Conservation (phyloP, 352 stramenopile genomes). For the Thalassiosira ordinaria region DNA sequence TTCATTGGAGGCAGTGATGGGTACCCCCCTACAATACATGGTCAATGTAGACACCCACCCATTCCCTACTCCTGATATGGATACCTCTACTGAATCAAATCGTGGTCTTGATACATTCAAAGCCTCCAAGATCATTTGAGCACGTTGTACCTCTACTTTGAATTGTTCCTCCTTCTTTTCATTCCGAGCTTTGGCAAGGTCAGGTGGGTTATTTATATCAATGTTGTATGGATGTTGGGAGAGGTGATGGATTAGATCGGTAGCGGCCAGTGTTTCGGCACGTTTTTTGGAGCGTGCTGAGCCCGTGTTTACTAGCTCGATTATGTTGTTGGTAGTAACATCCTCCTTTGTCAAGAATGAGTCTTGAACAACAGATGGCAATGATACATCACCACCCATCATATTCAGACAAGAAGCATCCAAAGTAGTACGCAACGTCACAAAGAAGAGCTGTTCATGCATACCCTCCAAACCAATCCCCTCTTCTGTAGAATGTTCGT, state of each 20-base stretch:
- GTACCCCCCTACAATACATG: slow-evolving; percentile 34
- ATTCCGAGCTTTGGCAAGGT: slow-evolving; percentile 9
- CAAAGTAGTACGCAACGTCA: slow-evolving; percentile 9
- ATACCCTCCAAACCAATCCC: too few relatives aligned
- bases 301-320: slow-evolving; percentile 10
- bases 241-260: slow-evolving; percentile 8
- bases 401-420: too few relatives aligned
- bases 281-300: slow-evolving; percentile 5
- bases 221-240: slow-evolving; percentile 12
- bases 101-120: slow-evolving; percentile 16
- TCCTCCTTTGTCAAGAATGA: slow-evolving; percentile 5
- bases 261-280: slow-evolving; percentile 7
- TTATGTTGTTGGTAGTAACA: not conserved
- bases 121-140: slow-evolving; percentile 35
- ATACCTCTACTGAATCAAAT: slow-evolving; percentile 22
- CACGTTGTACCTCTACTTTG: slow-evolving; percentile 8
- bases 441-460: slow-evolving; percentile 14
- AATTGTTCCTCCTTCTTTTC: slow-evolving; percentile 8
- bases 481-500: not conserved
- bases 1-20: slow-evolving; percentile 10
- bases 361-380: too few relatives aligned
- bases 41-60: slow-evolving; percentile 7
- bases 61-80: not conserved
- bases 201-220: slow-evolving; percentile 5
- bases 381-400: too few relatives aligned